Base-by-base conservation (phyloP, 2,329 filamentous ascomycete species). In the Ceratocystis cacaofunesta region DNA sequence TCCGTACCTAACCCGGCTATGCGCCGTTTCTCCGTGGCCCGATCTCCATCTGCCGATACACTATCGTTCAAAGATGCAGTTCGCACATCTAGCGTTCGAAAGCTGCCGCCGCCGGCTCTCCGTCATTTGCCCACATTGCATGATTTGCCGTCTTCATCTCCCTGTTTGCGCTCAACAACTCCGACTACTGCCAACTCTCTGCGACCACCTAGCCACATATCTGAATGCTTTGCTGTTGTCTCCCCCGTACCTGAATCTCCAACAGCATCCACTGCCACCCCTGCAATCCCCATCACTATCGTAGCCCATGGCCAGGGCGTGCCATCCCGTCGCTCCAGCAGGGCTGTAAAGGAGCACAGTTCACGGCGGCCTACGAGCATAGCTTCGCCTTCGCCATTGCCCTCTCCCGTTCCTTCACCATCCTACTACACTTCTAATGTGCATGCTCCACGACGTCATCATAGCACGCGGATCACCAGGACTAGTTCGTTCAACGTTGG, bases 1-100 rank as follows among this genome's bases (percentile, higher is more conserved):
- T 69, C 66, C 6, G 62, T 68, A 19, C 64, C 68, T 3, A 68
- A 65, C 44, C 41, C 64, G 7, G 25, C 61, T 6, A 50, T 55
- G 12, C 57, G 61, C 30, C 65, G 65, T 32, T 66, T 66, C 61
- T 66, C 65, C 17, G 52, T 63, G 15, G 61, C 43, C 50, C 61
- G 65, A n/a, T 66, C 61, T 25, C 61, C 61, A n/a, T 66, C 65
- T 15, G 22, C 43, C 15, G 65, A 66, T 41, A 63, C 61, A 12
- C 28, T 66, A n/a, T 61, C 64, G 2, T 66, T 63, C 52, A 66
- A 61, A 52, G 65, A 66, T 5, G 10, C 65, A 3, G 50, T 63
- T 22, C 65, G 61, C 12, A 43, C 61, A 8, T 63, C 61, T 5
- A 60, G 36, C 15, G 19, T 58, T 7, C 52, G 65, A 12, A 66